Evolutionary conservation across 306 rosid species (phyloP), one percentile per base, ranked within the genome.

Genomic region (Prunus kanzakura): DNA sequence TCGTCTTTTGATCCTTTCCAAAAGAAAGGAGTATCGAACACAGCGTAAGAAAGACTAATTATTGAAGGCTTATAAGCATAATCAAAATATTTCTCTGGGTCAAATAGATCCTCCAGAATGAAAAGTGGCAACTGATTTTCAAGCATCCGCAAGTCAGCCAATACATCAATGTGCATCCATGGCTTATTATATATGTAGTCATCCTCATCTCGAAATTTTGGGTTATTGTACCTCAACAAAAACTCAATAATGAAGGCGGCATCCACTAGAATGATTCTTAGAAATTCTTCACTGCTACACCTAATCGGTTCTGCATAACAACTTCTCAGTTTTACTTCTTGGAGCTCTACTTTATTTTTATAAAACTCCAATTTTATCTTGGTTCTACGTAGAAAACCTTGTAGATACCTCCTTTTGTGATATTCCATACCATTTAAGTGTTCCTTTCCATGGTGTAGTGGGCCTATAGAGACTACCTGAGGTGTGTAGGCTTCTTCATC

Each of bases 71-170:
- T 10, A 2, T 14, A n/a, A 30, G 16, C 25, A 23, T 1, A 16
- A 11, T 27, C 57, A 8, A 18, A 0, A 1, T 29, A 27, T 25
- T 49, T 18, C 4, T 46, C 61, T 1, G 41, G 35, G 1, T 4
- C 38, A 32, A 78, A 78, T 41, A 82, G 66, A 20, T 75, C 64
- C 12, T 70, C 9, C 10, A 71, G 75, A 35, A 67, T 78, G 58
- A 74, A 76, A 64, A 84, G 74, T 19, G 90, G 90, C 19, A 87
- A 74, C 56, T 87, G 90, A 77, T 87, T 84, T 67, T 83, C 86
- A 65, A 81, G 84, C 54, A 84, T 30, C 4, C 51, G n/a, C 56
- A 81, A 25, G 57, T 83, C 90, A 62, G n/a, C 51, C 47, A 25
- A 35, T 18, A 86, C 68, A 61, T 83, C 82, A 2, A 30, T 2